Evolutionary conservation across 176 grass and related monocot genomes (phyloP), one percentile per base, ranked within the genome.

Genomic region (Elymus sibiricus): DNA sequence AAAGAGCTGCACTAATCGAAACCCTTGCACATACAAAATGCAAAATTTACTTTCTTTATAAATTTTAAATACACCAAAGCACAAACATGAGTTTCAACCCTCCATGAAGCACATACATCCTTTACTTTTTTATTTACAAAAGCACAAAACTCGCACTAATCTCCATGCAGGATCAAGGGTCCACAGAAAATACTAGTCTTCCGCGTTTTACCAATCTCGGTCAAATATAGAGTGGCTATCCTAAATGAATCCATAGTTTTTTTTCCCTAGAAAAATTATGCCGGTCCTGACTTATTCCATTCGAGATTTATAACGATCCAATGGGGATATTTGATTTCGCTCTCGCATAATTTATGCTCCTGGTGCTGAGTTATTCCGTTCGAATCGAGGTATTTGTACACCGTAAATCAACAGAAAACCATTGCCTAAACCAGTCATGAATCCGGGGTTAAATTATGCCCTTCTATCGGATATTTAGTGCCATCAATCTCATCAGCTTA

Each of bases 401-500:
- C 5, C 4, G 5, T 21, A 87, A 59, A 82, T 76, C 31, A 59
- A 4, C 3, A 35, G 3, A 64, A 42, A 77, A 61, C 39, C 51
- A 63, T 26, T 74, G 32, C 56, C 38, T 53, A 2, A 16, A 70
- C 69, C 29, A 11, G 62, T 47, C 19, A 15, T 25, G 34, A 55
- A 38, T 14, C 70, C 70, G 37, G 77, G 21, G 62, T 84, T 70
- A 61, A 65, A 84, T 75, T 68, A 84, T 80, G 85, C 67, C 47
- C 29, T 31, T 46, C 21, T 75, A 49, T 46, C 43, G 26, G 72
- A 87, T 80, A 75, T 84, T 79, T 87, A 76, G 85, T 76, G 32
- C 69, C 76, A 87, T 76, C 76, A 70, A 19, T 84, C 85, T 9
- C 69, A 70, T 87, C 85, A 63, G n/a, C 79, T 61, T 70, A 78